Percentiles rank a stretch among this genome's conserved stretches.
Conservation (phyloP, 75 land plant genomes). For the Sequoia sempervirens region DNA sequence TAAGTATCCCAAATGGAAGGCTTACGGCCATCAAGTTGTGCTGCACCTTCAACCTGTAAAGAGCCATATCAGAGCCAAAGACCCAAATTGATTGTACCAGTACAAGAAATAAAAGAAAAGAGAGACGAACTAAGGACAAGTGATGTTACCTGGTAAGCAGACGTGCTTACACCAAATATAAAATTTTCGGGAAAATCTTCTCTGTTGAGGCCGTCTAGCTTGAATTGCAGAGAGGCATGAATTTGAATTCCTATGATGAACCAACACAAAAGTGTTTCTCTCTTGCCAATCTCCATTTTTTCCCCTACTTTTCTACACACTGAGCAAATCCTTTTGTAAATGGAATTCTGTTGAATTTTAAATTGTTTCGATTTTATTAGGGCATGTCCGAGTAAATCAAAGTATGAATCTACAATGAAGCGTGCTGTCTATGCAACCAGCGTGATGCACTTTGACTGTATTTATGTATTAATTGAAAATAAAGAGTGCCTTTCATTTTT, state of each 20-base stretch:
- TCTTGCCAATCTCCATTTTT: background rate
- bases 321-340: background rate
- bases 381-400: background rate
- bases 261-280: background rate
- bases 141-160: conserved; percentile 56
- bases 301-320: background rate
- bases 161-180: conserved; percentile 50
- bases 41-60: conserved; percentile 69
- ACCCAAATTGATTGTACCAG: background rate
- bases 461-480: no score
- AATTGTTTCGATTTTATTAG: background rate
- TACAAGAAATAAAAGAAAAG: background rate
- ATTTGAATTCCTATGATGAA: background rate
- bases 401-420: no score
- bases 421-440: no score
- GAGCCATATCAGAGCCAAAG: background rate
- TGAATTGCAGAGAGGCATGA: background rate
- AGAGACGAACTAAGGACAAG: background rate
- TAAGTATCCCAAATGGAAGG: conserved; percentile 75
- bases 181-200: conserved; percentile 50
- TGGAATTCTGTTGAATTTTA: background rate
- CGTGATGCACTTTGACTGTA: no score
- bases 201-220: conserved; percentile 6
- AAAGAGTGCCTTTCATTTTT: no score
- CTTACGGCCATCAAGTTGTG: conserved; percentile 56